A percentile compares a stretch with the other conserved stretches of the same genome.
Conservation (phyloP, 352 stramenopile genomes). For the Phytophthora podocarpi region DNA sequence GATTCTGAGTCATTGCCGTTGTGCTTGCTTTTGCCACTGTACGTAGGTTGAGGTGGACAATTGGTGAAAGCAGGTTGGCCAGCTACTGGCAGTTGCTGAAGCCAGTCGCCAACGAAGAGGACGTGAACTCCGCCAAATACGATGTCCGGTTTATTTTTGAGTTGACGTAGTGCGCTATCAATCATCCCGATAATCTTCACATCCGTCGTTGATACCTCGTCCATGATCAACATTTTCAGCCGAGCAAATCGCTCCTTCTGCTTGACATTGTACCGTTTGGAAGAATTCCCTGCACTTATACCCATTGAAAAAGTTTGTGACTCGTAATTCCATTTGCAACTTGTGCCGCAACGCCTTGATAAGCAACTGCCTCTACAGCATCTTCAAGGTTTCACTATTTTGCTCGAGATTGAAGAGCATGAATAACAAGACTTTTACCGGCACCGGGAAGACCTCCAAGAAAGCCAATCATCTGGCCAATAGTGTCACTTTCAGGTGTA, state of each 20-base stretch:
- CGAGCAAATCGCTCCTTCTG: conserved; percentile 12
- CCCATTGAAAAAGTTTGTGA: conserved; percentile 28
- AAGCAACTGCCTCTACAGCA: conserved; percentile 15
- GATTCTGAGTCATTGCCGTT: no score
- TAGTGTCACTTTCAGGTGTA: not conserved
- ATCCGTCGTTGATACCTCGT: conserved; percentile 23
- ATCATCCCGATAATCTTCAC: no score
- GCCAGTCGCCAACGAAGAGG: no score
- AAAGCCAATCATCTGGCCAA: conserved; percentile 23
- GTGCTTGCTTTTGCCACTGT: not conserved
- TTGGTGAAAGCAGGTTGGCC: not conserved
- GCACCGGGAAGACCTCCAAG: conserved; percentile 23
- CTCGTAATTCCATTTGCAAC: conserved; percentile 28
- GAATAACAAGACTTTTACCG: conserved; percentile 26
- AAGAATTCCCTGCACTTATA: not conserved
- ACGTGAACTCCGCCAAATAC: not conserved
- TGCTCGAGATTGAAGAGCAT: conserved; percentile 11
- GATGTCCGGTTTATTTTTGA: not conserved
- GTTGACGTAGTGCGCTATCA: conserved; percentile 4
- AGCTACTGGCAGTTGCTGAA: not conserved
- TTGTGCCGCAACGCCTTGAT: conserved; percentile 30
- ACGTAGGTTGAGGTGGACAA: not conserved
- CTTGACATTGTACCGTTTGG: conserved; percentile 7
- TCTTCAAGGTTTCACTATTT: conserved; percentile 9
- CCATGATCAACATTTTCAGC: conserved; percentile 21